Conservation (phyloP, 768 basidiomycete species). For the Phanerochaete sordida region DNA sequence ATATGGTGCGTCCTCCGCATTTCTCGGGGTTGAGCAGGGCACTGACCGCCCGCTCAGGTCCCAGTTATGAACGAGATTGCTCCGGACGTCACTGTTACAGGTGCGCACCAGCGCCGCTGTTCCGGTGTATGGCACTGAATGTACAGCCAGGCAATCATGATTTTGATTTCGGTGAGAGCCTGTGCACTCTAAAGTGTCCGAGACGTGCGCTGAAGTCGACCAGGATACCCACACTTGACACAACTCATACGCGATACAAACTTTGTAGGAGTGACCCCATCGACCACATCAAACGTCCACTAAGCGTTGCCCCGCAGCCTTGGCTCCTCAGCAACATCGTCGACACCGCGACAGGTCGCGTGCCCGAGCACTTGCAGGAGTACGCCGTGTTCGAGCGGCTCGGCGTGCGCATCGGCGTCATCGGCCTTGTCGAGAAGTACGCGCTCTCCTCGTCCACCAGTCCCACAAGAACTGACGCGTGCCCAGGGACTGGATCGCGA, state of each 20-base stretch:
- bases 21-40: slow-evolving; percentile 4
- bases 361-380: slow-evolving; percentile 59
- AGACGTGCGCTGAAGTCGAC: slow-evolving; percentile 6
- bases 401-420: slow-evolving; percentile 71
- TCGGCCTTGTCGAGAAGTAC: slow-evolving; percentile 87
- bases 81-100: slow-evolving; percentile 78
- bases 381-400: slow-evolving; percentile 66
- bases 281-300: not conserved
- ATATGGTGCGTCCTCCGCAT: slow-evolving; percentile 60
- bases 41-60: too few relatives aligned
- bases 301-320: slow-evolving; percentile 43
- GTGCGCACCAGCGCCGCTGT: slow-evolving; percentile 36
- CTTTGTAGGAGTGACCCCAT: slow-evolving; percentile 51
- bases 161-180: slow-evolving; percentile 71
- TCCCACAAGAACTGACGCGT: not conserved
- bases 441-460: slow-evolving; percentile 9
- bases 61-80: slow-evolving; percentile 80
- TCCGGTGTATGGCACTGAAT: not conserved
- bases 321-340: slow-evolving; percentile 91
- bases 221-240: slow-evolving; percentile 62
- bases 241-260: slow-evolving; percentile 68
- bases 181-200: not conserved
- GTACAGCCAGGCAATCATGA: slow-evolving; percentile 71
- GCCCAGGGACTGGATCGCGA: slow-evolving; percentile 82
- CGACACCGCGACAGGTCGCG: slow-evolving; percentile 56